Evolutionary conservation across 371 early-diverging fungal species (phyloP).

Genomic region (Circinella minor): DNA sequence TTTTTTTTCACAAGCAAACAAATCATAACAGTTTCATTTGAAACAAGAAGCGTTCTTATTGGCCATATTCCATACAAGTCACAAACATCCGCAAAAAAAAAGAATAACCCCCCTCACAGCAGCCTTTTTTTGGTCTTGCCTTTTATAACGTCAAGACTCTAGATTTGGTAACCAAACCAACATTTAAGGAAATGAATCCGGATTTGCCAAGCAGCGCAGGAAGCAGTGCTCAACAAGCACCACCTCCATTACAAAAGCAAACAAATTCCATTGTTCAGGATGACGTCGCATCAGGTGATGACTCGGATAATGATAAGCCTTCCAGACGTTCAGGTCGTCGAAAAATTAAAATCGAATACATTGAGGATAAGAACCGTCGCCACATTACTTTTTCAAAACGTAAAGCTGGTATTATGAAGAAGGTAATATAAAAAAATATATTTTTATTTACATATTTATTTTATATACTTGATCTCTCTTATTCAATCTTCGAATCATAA

Average conservation of each 20-base stretch:
- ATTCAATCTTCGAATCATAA: no score
- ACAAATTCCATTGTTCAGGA: not conserved
- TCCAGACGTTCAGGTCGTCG: slow-evolving; percentile 83
- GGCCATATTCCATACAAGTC: no score
- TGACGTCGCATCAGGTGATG: slow-evolving; percentile 46
- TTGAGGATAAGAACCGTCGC: slow-evolving; percentile 93
- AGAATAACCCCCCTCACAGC: not conserved
- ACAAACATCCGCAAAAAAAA: not conserved
- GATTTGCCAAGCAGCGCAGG: slow-evolving; percentile 13
- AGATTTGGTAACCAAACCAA: slow-evolving; percentile 11
- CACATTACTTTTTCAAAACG: slow-evolving; percentile 98
- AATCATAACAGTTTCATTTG: no score
- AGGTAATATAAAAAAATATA: slow-evolving; percentile 55
- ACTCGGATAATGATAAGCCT: slow-evolving; percentile 46
- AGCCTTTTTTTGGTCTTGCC: not conserved
- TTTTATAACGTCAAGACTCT: not conserved
- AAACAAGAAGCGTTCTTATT: no score
- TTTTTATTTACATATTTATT: not conserved
- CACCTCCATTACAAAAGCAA: slow-evolving; percentile 5
- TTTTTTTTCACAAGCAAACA: no score
- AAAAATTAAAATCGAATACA: slow-evolving; percentile 97
- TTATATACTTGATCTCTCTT: no score
- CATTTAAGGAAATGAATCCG: slow-evolving; percentile 13
- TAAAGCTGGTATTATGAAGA: slow-evolving; percentile 99
- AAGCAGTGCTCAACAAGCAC: slow-evolving; percentile 3